Percentiles rank a stretch among this genome's conserved stretches.
phyloP scores from a whole-genome alignment of 2,329 filamentous ascomycete species.

The Juglanconis oblonga region DNA sequence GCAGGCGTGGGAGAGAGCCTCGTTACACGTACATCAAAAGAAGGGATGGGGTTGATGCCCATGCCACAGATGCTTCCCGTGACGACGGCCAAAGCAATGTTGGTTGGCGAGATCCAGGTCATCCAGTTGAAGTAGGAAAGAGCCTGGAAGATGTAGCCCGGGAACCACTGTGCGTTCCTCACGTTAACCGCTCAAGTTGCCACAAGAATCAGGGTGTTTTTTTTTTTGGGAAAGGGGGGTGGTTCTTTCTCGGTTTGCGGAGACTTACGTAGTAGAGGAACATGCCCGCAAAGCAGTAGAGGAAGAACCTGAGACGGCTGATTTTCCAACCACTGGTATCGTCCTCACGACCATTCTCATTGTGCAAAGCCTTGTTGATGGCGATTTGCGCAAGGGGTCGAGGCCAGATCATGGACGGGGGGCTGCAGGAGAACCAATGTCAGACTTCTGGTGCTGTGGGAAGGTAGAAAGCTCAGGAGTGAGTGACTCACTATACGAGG shows the following conservation, averaged over 20 bases:
- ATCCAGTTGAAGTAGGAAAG: constrained; percentile 50
- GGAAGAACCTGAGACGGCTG: constrained; percentile 45
- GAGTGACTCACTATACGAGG: constrained; percentile 39
- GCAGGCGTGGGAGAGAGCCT: constrained; percentile 12
- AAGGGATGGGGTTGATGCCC: constrained; percentile 34
- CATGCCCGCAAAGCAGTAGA: constrained; percentile 40
- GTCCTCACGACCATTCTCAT: constrained; percentile 33
- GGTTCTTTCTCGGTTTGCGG: not conserved
- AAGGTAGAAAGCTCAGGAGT: not conserved
- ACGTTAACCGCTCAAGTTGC: too few relatives aligned
- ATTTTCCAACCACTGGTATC: constrained; percentile 39
- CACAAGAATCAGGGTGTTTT: too few relatives aligned
- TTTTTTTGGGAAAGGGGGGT: too few relatives aligned
- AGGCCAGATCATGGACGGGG: constrained; percentile 51
- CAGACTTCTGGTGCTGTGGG: not conserved
- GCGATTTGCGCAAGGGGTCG: constrained; percentile 44
- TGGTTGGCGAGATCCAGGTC: constrained; percentile 48
- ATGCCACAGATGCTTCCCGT: constrained; percentile 33
- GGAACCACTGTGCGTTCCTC: constrained; percentile 36
- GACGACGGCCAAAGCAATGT: constrained; percentile 29
- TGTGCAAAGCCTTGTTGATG: constrained; percentile 46
- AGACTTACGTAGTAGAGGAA: constrained; percentile 41
- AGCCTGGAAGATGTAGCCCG: constrained; percentile 45
- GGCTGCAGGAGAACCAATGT: constrained; percentile 18
- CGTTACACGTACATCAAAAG: constrained; percentile 38